phyloP scores from a whole-genome alignment of 768 basidiomycete species.

The Mycena polygramma region DNA sequence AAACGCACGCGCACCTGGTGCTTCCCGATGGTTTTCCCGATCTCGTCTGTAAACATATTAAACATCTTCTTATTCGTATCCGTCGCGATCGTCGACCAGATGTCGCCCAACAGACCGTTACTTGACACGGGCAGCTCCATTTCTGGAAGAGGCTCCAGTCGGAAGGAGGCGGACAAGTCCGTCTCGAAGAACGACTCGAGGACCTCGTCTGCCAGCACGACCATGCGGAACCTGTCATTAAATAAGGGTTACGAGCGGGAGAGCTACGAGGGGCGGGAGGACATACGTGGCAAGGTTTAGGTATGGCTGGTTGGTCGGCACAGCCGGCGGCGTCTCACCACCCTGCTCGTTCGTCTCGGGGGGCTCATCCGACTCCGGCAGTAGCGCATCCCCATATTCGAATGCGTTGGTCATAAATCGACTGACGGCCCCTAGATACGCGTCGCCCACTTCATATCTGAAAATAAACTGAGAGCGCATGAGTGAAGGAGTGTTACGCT shows the following conservation, averaged over 20 bases:
- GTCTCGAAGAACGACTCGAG: constrained; percentile 97
- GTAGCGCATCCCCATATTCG: constrained; percentile 96
- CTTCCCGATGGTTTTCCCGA: constrained; percentile 94
- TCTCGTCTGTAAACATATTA: constrained; percentile 92
- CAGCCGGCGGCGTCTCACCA: constrained; percentile 58
- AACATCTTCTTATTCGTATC: constrained; percentile 95
- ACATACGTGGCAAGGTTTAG: constrained; percentile 89
- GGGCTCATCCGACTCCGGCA: constrained; percentile 62
- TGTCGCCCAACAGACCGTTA: constrained; percentile 79
- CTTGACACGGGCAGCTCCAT: constrained; percentile 71
- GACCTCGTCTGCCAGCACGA: constrained; percentile 95
- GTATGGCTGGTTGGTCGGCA: constrained; percentile 89
- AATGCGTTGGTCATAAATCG: constrained; percentile 99
- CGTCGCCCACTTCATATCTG: constrained; percentile 96
- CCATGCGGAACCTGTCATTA: constrained; percentile 90
- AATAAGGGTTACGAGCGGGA: constrained; percentile 18
- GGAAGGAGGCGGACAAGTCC: constrained; percentile 91
- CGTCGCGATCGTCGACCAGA: constrained; percentile 92
- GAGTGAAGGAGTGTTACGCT: constrained; percentile 23
- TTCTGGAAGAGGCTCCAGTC: constrained; percentile 77
- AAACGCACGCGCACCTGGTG: constrained; percentile 72
- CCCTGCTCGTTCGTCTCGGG: constrained; percentile 50
- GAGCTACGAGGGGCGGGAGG: background rate
- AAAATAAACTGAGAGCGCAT: constrained; percentile 86
- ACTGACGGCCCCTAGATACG: constrained; percentile 95